Evolutionary conservation across 1,139 yeast species (phyloP).

Genomic region (Taphrina sp.): DNA sequence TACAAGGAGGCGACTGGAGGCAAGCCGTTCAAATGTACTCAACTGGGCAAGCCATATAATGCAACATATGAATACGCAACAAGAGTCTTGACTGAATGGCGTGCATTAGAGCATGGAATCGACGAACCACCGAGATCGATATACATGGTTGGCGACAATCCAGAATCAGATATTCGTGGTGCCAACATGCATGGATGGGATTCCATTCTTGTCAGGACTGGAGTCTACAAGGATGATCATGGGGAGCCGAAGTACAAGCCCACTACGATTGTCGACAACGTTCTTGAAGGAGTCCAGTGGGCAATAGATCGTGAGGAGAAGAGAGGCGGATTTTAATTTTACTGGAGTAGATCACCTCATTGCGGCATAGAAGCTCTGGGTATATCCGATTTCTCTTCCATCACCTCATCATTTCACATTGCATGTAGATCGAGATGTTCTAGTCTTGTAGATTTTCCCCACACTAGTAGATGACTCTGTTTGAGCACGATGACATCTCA

Average conservation of each 20-base stretch:
- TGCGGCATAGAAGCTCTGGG: too few relatives aligned
- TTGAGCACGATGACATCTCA: too few relatives aligned
- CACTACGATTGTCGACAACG: conserved; percentile 67
- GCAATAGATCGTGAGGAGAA: conserved; percentile 56
- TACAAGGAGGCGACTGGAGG: conserved; percentile 60
- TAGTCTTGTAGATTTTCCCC: too few relatives aligned
- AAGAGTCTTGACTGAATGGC: conserved; percentile 71
- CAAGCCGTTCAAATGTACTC: conserved; percentile 66
- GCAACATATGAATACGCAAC: conserved; percentile 71
- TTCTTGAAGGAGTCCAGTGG: conserved; percentile 74
- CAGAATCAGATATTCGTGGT: conserved; percentile 82
- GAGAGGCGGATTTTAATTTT: conserved; percentile 23
- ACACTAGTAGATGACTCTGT: too few relatives aligned
- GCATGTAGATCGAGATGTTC: too few relatives aligned
- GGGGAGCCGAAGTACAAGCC: conserved; percentile 76
- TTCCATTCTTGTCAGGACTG: conserved; percentile 80
- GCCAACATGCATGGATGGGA: conserved; percentile 89
- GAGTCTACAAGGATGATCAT: conserved; percentile 72
- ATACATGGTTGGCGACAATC: conserved; percentile 89
- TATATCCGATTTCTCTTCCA: too few relatives aligned
- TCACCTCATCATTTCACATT: too few relatives aligned
- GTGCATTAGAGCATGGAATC: conserved; percentile 66
- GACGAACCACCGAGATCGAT: conserved; percentile 77
- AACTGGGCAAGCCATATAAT: conserved; percentile 69
- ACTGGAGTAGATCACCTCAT: too few relatives aligned